A percentile compares a stretch with the other conserved stretches of the same genome.
Conservation (phyloP, 257 asterid species). For the Petunia secreta region DNA sequence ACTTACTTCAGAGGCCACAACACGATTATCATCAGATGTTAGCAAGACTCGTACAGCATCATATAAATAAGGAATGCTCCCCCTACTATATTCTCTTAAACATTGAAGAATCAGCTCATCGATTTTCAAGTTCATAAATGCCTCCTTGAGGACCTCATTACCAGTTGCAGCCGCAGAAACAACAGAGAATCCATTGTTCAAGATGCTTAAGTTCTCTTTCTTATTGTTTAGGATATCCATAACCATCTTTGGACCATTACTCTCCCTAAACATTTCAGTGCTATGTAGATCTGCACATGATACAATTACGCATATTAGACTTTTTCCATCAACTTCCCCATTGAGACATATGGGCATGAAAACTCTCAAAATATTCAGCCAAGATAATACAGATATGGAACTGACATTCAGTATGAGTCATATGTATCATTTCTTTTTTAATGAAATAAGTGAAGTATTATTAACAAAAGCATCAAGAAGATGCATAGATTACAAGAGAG, state of each 20-base stretch:
- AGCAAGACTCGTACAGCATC: constrained; percentile 78
- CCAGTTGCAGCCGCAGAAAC: constrained; percentile 89
- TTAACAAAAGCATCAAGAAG: too few species aligned
- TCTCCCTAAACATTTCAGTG: constrained; percentile 69
- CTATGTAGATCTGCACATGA: constrained; percentile 75
- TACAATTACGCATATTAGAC: constrained; percentile 15
- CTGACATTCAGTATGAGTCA: not conserved
- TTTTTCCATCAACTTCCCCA: not conserved
- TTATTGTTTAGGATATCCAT: constrained; percentile 54
- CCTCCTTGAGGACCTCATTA: constrained; percentile 89
- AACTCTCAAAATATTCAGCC: not conserved
- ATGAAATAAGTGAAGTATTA: too few species aligned
- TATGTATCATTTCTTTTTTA: too few species aligned
- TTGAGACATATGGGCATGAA: not conserved
- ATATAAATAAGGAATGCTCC: constrained; percentile 64
- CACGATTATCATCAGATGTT: constrained; percentile 88
- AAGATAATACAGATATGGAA: not conserved
- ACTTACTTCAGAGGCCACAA: constrained; percentile 90
- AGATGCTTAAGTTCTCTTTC: constrained; percentile 50
- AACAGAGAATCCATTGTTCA: constrained; percentile 75
- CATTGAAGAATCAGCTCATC: constrained; percentile 68
- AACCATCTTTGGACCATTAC: constrained; percentile 67
- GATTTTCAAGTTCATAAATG: constrained; percentile 78
- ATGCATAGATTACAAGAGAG: too few species aligned
- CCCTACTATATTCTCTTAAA: constrained; percentile 60